Evolutionary conservation across 495 filamentous ascomycete species (phyloP).

Genomic region (Tuber microsphaerosporum): DNA sequence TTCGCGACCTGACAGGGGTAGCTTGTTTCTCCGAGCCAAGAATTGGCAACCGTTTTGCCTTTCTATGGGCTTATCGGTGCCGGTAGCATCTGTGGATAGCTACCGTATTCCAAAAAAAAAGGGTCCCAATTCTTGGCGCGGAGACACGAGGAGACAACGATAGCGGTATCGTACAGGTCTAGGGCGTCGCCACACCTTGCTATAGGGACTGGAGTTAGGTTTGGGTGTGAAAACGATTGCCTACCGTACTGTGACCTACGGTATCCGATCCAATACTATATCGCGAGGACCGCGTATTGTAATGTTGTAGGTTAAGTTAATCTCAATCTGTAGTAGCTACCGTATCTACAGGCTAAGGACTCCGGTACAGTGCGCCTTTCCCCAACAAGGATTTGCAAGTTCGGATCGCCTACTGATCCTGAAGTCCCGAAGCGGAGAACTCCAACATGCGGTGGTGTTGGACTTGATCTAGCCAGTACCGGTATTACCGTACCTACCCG

Average conservation of each 20-base stretch:
- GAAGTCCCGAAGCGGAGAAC: not conserved
- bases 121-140: too few relatives aligned
- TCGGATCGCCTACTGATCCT: not conserved
- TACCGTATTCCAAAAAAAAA: too few relatives aligned
- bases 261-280: not conserved
- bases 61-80: too few relatives aligned
- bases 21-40: too few relatives aligned
- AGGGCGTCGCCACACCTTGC: not conserved
- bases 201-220: not conserved
- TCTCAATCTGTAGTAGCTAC: not conserved
- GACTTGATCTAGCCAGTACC: not conserved
- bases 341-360: not conserved
- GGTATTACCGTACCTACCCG: not conserved
- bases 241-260: not conserved
- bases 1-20: not conserved
- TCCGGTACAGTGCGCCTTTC: not conserved
- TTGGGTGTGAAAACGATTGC: not conserved
- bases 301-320: not conserved
- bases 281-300: not conserved
- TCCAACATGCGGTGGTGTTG: not conserved
- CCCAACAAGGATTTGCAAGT: not conserved
- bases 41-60: too few relatives aligned
- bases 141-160: too few relatives aligned
- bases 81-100: too few relatives aligned
- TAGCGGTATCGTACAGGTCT: not conserved